Conservation (phyloP, 768 basidiomycete genomes). For the Austroboletus eburneus region DNA sequence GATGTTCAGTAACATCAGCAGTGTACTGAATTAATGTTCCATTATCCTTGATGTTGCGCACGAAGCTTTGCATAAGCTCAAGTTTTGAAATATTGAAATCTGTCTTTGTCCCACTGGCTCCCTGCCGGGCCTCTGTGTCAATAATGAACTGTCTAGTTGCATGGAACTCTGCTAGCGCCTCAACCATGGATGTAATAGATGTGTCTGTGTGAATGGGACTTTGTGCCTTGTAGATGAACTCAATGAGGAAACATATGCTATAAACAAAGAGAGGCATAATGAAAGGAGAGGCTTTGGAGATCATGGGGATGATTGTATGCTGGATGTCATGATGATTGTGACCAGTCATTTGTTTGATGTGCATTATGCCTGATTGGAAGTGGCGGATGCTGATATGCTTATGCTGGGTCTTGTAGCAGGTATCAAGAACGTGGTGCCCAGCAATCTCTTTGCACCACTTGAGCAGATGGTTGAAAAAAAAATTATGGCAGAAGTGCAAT, state of each 20-base stretch:
- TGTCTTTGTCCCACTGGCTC: background rate
- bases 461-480: slow-evolving; percentile 6
- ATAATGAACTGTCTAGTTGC: slow-evolving; percentile 12
- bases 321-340: background rate
- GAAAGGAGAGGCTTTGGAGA: background rate
- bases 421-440: background rate
- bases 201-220: slow-evolving; percentile 9
- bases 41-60: slow-evolving; percentile 2
- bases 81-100: slow-evolving; percentile 7
- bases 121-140: slow-evolving; percentile 2
- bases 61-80: slow-evolving; percentile 10
- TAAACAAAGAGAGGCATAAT: background rate
- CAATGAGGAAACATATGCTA: slow-evolving; percentile 13
- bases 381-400: background rate
- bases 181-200: slow-evolving; percentile 8
- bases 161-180: slow-evolving; percentile 10
- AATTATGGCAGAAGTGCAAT: slow-evolving; percentile 6
- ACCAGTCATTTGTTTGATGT: background rate
- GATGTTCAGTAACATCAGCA: slow-evolving; percentile 23
- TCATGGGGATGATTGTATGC: background rate
- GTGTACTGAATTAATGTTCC: slow-evolving; percentile 32
- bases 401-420: background rate
- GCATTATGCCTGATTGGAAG: background rate
- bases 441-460: slow-evolving; percentile 10
- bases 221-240: slow-evolving; percentile 26